A percentile compares a stretch with the other conserved stretches of the same genome.
Evolutionary conservation across 2,329 filamentous ascomycete species (phyloP).

Genomic region (Colletotrichum costaricense): DNA sequence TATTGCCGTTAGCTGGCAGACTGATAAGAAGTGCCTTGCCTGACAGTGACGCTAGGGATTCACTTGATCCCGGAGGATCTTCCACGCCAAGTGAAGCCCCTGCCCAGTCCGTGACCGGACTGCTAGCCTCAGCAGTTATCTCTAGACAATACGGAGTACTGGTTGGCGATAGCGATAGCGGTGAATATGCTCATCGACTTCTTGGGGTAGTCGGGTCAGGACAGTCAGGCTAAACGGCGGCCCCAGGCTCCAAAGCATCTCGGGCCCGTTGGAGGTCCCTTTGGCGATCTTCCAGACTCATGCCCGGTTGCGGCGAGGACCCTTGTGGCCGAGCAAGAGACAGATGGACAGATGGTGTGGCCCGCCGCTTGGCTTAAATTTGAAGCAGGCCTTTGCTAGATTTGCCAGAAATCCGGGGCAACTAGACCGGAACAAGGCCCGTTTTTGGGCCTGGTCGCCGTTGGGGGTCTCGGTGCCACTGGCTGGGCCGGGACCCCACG

Average conservation of each 20-base stretch:
- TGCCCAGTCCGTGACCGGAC: conserved; percentile 32
- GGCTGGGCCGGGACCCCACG: conserved; percentile 34
- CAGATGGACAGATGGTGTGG: conserved; percentile 19
- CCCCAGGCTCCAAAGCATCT: conserved; percentile 12
- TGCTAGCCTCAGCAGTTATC: conserved; percentile 15
- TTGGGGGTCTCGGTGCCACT: conserved; percentile 19
- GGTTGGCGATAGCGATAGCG: conserved; percentile 26
- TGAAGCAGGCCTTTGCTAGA: conserved; percentile 25
- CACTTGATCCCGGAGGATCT: conserved; percentile 32
- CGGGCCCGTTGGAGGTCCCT: conserved; percentile 27
- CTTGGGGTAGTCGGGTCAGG: conserved; percentile 10
- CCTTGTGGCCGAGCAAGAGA: conserved; percentile 30
- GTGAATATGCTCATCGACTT: conserved; percentile 22
- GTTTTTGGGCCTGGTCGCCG: conserved; percentile 35
- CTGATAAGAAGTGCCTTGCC: not conserved
- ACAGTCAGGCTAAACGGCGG: conserved; percentile 24
- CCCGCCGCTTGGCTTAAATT: conserved; percentile 29
- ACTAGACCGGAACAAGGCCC: conserved; percentile 28
- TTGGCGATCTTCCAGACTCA: conserved; percentile 35
- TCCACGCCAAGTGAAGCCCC: conserved; percentile 31
- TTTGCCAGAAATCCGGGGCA: conserved; percentile 37
- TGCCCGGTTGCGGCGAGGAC: conserved; percentile 35
- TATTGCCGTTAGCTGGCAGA: conserved; percentile 19
- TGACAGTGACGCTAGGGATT: not conserved
- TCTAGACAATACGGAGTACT: not conserved